Evolutionary conservation across 108 stramenopile genomes (phyloP), one percentile per base, ranked within the genome.

Genomic region (Schizochytrium sp.): DNA sequence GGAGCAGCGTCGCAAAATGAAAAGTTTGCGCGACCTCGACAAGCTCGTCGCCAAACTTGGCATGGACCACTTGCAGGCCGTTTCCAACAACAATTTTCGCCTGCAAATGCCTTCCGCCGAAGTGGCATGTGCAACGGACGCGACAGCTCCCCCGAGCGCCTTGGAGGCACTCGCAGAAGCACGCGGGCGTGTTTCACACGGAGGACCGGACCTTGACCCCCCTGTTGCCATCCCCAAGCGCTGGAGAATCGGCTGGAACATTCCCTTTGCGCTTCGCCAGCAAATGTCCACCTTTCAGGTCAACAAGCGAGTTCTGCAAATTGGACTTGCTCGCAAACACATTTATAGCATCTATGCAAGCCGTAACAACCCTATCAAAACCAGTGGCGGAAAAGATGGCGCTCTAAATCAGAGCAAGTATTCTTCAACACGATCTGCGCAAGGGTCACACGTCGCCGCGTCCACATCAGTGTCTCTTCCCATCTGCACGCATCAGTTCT

Each of bases 231-330:
- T 83, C 0, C 76, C 76, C 25, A 47, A 53, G 48, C 45, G 51
- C 12, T 83, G 76, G 76, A 12, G 76, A 83, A 45, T 53, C n/a
- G 76, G 76, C 45, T 83, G 76, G 76, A 53, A 83, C 76, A 53
- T 83, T 18, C 76, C 76, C 45, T 83, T 53, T 53, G 23, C 48
- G n/a, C n/a, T 83, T 53, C 45, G 76, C n/a, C 43, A 53, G 25
- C 19, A 83, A n/a, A 83, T 83, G 76, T 53, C 76, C 48, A 83
- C 45, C 6, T 83, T 83, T 23, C 76, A 83, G 51, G 12, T 53
- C n/a, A 83, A 83, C 76, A 83, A 83, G 51, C 76, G 76, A 6
- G 51, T 83, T 4, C 51, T 83, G 10, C 45, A 21, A 16, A 12
- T 83, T 1, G 25, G 23, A 21, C 6, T 23, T 21, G 12, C 28